Percentiles rank a stretch among this genome's conserved stretches.
phyloP scores from a whole-genome alignment of 441 rosid genomes.

The Eruca vesicaria region DNA sequence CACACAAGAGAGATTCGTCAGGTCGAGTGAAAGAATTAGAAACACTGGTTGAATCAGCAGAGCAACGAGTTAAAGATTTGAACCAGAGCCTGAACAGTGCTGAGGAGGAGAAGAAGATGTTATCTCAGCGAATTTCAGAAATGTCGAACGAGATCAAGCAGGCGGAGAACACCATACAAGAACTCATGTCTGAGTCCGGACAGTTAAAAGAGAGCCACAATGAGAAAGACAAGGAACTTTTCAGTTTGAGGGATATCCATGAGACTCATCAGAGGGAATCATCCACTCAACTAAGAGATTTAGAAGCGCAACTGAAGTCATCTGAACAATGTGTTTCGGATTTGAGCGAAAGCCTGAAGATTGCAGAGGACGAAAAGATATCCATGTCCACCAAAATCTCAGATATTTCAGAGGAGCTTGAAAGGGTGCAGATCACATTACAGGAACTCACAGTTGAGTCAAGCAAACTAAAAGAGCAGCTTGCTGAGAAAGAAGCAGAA shows the following conservation, averaged over 20 bases:
- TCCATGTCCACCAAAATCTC: constrained; percentile 41
- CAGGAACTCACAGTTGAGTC: constrained; percentile 49
- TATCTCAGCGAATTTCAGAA: constrained; percentile 37
- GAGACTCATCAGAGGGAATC: not conserved
- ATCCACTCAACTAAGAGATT: constrained; percentile 44
- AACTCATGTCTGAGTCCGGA: not conserved
- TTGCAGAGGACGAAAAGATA: constrained; percentile 34
- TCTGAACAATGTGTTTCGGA: constrained; percentile 55
- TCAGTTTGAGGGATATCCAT: too few species aligned
- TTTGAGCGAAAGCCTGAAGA: constrained; percentile 41
- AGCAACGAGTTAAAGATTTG: constrained; percentile 52
- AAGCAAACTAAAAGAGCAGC: constrained; percentile 46
- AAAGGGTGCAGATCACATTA: constrained; percentile 39
- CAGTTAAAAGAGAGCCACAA: constrained; percentile 1
- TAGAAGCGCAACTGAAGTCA: constrained; percentile 57
- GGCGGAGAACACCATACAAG: too few species aligned
- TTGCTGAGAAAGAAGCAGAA: constrained; percentile 29
- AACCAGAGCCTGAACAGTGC: constrained; percentile 36
- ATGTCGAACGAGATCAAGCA: constrained; percentile 37
- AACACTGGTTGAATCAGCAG: constrained; percentile 51
- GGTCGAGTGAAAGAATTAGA: constrained; percentile 47
- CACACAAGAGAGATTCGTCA: constrained; percentile 50
- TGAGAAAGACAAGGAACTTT: constrained; percentile 31
- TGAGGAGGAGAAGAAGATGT: constrained; percentile 38
- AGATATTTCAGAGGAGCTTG: constrained; percentile 37